These are phyloP conservation scores for Dothidotthia symphoricarpi DNA, from an alignment of 2,329 filamentous ascomycete species.

Conservation along the genomic window DNA sequence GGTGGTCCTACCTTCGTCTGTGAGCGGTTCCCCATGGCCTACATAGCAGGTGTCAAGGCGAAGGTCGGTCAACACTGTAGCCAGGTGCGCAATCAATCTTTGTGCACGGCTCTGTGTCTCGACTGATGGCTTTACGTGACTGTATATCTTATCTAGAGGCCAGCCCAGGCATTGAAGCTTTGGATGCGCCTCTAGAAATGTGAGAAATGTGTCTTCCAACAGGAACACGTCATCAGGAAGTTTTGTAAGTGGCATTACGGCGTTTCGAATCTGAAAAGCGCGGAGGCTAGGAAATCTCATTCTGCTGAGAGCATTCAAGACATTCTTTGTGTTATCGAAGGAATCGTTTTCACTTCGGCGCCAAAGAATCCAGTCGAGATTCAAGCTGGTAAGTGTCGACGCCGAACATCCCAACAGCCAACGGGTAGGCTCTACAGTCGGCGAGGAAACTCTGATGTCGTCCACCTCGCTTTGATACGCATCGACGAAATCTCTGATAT, in stretches of 20 bases:
- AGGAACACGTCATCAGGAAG: slow-evolving; percentile 42
- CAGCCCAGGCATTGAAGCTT: slow-evolving; percentile 48
- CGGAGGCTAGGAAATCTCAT: slow-evolving; percentile 46
- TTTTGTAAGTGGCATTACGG: slow-evolving; percentile 39
- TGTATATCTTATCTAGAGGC: slow-evolving; percentile 50
- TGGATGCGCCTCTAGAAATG: slow-evolving; percentile 47
- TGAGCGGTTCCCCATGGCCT: slow-evolving; percentile 30
- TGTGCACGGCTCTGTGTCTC: slow-evolving; percentile 24
- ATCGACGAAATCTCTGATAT: slow-evolving; percentile 23
- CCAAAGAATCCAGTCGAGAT: slow-evolving; percentile 40
- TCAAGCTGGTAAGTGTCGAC: slow-evolving; percentile 33
- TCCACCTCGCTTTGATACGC: slow-evolving; percentile 9
- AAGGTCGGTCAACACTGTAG: slow-evolving; percentile 43
- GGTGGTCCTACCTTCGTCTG: slow-evolving; percentile 21
- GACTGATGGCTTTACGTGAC: slow-evolving; percentile 22
- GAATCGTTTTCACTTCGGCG: slow-evolving; percentile 16
- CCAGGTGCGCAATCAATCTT: slow-evolving; percentile 42
- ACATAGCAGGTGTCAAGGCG: slow-evolving; percentile 43
- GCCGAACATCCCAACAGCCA: slow-evolving; percentile 22
- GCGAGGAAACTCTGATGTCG: slow-evolving; percentile 1
- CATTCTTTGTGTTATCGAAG: slow-evolving; percentile 10
- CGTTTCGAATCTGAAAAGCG: slow-evolving; percentile 50
- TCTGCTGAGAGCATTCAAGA: slow-evolving; percentile 30
- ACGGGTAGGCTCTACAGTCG: slow-evolving; percentile 12
- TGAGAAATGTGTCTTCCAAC: slow-evolving; percentile 39